Evolutionary conservation across 371 early-diverging fungal genomes (phyloP).

Genomic region (Scutellospora calospora): DNA sequence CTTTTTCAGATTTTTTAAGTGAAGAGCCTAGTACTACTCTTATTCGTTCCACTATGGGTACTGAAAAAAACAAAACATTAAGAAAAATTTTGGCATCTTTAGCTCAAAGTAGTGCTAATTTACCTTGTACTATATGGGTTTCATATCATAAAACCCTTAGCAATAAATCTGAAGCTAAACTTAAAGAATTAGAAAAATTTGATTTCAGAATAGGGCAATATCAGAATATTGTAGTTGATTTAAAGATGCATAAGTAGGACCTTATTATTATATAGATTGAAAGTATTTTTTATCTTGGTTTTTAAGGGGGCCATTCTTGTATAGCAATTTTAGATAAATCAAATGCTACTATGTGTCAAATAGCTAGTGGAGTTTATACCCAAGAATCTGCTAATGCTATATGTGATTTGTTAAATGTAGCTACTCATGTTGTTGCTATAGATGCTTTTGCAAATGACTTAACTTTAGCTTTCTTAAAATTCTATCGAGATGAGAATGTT

Average conservation of each 20-base stretch:
- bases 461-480: background rate
- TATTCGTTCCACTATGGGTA: background rate
- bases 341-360: conserved; percentile 1
- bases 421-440: background rate
- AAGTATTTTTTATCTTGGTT: conserved; percentile 12
- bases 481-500: conserved; percentile 16
- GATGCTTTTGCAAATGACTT: conserved; percentile 22
- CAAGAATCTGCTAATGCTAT: conserved; percentile 21
- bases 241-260: background rate
- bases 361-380: background rate
- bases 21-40: conserved; percentile 18
- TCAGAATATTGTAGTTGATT: background rate
- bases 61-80: conserved; percentile 24
- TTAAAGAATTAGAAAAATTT: background rate
- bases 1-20: conserved; percentile 20
- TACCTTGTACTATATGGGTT: conserved; percentile 25
- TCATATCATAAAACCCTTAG: conserved; percentile 41
- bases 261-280: conserved; percentile 28
- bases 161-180: conserved; percentile 21
- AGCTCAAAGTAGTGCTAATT: conserved; percentile 19
- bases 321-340: conserved; percentile 8
- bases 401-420: background rate
- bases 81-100: conserved; percentile 24
- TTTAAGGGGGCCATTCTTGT: conserved; percentile 22
- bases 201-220: background rate